A percentile compares a stretch with the other conserved stretches of the same genome.
Evolutionary conservation across 306 rosid species (phyloP).

Genomic region (Coriaria nepalensis): DNA sequence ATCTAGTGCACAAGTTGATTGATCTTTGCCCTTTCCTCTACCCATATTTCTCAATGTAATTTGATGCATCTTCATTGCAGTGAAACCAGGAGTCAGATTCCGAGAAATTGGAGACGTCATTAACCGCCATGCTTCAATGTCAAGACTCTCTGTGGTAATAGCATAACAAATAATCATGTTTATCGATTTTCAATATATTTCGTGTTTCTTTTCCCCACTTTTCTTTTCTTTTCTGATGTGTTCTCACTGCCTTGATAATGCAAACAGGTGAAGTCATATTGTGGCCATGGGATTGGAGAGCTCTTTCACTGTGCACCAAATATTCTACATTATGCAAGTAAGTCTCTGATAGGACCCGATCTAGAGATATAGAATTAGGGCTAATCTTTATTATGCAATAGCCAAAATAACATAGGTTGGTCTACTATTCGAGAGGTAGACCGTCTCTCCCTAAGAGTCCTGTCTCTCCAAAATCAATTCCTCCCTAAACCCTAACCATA

Average conservation of each 20-base stretch:
- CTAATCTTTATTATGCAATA: no score
- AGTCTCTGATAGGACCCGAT: no score
- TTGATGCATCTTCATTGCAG: slow-evolving; percentile 31
- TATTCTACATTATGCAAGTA: slow-evolving; percentile 89
- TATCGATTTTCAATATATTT: neutral
- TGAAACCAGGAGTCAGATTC: slow-evolving; percentile 85
- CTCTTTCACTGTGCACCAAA: slow-evolving; percentile 94
- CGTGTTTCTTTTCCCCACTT: slow-evolving; percentile 9
- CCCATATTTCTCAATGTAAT: neutral
- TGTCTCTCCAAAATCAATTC: no score
- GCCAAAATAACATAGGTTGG: no score
- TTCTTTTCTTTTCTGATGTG: neutral
- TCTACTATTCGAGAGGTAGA: no score
- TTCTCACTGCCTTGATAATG: no score
- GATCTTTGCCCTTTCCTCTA: no score
- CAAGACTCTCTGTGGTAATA: slow-evolving; percentile 87
- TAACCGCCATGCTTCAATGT: slow-evolving; percentile 71
- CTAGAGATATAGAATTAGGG: no score
- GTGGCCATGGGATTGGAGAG: slow-evolving; percentile 98
- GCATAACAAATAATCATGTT: no score
- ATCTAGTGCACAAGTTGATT: no score
- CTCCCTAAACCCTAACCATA: no score
- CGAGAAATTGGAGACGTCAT: slow-evolving; percentile 93
- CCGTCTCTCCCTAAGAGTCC: no score
- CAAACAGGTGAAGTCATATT: slow-evolving; percentile 57